Evolutionary conservation across 352 stramenopile species (phyloP).

Genomic region (Pythium apleroticum): DNA sequence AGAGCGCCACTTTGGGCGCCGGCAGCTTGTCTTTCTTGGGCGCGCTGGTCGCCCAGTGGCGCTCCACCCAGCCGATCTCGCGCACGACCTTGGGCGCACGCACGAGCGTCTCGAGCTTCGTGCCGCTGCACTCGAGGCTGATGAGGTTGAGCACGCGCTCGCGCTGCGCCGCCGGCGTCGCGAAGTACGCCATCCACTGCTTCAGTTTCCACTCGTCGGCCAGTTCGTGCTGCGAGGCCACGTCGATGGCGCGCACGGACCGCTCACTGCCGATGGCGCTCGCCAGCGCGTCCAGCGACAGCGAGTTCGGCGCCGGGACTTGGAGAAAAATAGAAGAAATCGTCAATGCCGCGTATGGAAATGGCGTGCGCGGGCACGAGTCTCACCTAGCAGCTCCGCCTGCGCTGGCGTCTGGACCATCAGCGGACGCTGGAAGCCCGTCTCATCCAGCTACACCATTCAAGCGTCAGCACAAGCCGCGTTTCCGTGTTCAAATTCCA

Average conservation of each 20-base stretch:
- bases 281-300: constrained; percentile 29
- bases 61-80: constrained; percentile 48
- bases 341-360: background rate
- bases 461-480: background rate
- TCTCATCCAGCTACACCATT: constrained; percentile 25
- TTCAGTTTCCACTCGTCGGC: constrained; percentile 32
- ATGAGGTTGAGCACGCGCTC: constrained; percentile 36
- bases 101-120: constrained; percentile 31
- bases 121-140: constrained; percentile 40
- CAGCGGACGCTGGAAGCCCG: constrained; percentile 30
- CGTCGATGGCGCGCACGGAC: constrained; percentile 35
- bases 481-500: background rate
- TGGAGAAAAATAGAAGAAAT: constrained; percentile 4
- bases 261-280: constrained; percentile 31
- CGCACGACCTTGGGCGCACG: constrained; percentile 33
- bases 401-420: constrained; percentile 26
- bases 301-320: background rate
- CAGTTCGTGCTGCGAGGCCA: constrained; percentile 36
- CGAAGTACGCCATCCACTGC: constrained; percentile 44
- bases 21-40: constrained; percentile 10
- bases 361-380: background rate
- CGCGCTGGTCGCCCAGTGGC: constrained; percentile 32
- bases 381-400: constrained; percentile 31
- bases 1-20: constrained; percentile 32
- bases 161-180: constrained; percentile 13